Base-by-base conservation (phyloP, 768 basidiomycete species). In the Vishniacozyma victoriae region DNA sequence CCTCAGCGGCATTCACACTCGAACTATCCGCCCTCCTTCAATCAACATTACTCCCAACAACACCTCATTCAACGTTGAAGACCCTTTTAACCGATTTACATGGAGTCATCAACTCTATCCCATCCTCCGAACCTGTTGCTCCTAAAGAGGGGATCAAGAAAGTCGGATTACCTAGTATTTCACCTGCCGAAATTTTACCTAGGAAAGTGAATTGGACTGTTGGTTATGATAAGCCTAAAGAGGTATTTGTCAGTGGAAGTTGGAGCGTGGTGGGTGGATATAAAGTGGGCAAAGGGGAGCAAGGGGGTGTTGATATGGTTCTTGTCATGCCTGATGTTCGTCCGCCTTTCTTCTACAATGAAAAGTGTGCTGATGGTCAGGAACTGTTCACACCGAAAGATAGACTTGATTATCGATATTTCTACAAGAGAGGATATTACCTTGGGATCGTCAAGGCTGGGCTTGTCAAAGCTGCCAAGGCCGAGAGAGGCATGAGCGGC, bases 331-430 rank as follows among this genome's bases (percentile, higher is more conserved):
- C 90, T 9, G 69, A 80, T 31, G 88, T 87, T 62, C 58, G 82
- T 76, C 26, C 4, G 46, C 86, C 85, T 69, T 20, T 35, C n/a
- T n/a, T 9, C 29, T 9, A 33, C n/a, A 9, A 33, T 33, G 29
- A n/a, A 9, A 33, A 33, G 29, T 5, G 23, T 25, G 5, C 25
- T 23, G 16, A 25, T 23, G n/a, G 23, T 5, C 16, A 75, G 74
- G 33, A 54, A 20, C 75, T 95, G n/a, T 92, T 97, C 63, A 88
- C 93, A 75, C 88, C 92, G 63, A 99, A 97, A 67, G 92, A 97
- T 65, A 87, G 89, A 56, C 76, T 90, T 48, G 84, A 91, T 64
- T 80, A 82, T 6, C 81, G 95, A 11, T 90, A 85, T 69, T 92
- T 93, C 67, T 85, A 92, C 67, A 97, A 97, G 67, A 78, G 87